Evolutionary conservation across 805 yeast genomes (phyloP).

Genomic region (Torulaspora microellipsoides): DNA sequence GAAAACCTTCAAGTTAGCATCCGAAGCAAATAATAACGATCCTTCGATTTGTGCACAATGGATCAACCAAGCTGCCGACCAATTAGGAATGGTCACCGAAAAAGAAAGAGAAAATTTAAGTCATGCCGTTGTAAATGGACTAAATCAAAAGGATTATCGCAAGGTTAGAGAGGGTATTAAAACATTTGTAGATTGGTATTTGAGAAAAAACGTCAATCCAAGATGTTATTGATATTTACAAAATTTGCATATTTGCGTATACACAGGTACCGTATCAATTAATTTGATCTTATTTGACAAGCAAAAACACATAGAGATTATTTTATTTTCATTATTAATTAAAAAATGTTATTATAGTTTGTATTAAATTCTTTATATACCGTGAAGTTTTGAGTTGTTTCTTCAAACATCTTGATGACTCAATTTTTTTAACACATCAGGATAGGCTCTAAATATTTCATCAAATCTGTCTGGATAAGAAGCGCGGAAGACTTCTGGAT

Average conservation of each 20-base stretch:
- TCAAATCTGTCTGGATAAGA: constrained; percentile 68
- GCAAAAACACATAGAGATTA: no score
- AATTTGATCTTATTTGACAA: not conserved
- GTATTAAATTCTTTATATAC: no score
- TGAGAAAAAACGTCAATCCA: constrained; percentile 63
- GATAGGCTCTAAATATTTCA: constrained; percentile 59
- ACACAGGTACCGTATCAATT: not conserved
- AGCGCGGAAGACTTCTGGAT: constrained; percentile 75
- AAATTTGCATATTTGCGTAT: constrained; percentile 4
- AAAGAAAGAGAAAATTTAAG: constrained; percentile 66
- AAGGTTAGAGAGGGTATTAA: constrained; percentile 65
- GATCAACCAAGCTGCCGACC: constrained; percentile 52
- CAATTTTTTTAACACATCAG: constrained; percentile 58
- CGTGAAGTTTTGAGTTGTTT: not conserved
- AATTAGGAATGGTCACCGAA: constrained; percentile 56
- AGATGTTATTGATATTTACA: constrained; percentile 29
- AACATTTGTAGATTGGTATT: constrained; percentile 80
- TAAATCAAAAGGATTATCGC: constrained; percentile 65
- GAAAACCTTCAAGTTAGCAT: constrained; percentile 54
- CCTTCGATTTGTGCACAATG: constrained; percentile 43
- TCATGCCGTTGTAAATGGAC: constrained; percentile 51
- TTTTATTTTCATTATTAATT: not conserved
- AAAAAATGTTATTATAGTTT: not conserved
- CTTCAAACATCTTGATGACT: constrained; percentile 30
- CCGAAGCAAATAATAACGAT: constrained; percentile 41